Base-by-base conservation (phyloP, 2,329 filamentous ascomycete species). In the Colletotrichum salicis region DNA sequence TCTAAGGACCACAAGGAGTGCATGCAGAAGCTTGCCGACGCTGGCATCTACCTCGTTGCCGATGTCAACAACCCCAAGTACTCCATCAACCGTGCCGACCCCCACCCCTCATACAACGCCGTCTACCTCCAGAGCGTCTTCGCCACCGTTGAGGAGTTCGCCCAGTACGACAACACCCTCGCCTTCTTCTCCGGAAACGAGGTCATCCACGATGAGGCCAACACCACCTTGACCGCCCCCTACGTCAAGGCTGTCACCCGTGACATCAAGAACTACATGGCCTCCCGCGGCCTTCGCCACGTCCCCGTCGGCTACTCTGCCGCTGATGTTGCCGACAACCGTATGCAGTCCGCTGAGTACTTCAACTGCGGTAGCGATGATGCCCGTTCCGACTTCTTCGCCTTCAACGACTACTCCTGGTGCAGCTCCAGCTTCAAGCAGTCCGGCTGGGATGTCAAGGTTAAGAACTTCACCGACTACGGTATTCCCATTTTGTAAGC, bases 331-430 rank as follows among this genome's bases (percentile, higher is more conserved):
- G 88, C 93, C 72, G 88, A 90, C 78, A 97, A 97, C 87, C 93
- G 95, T 77, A 90, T 93, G 84, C 90, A 97, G 85, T 94, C 94
- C 81, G 95, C 95, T 59, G 79, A 91, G 65, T 98, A 97, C 88
- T 94, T 98, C 91, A 97, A 97, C 89, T 98, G 95, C 80, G 95
- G 95, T 73, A 86, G 89, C 66, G 93, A 96, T 60, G 92, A 95
- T 75, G 90, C 92, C 84, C 92, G 95, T 76, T 94, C 92, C 77
- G 95, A 97, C 83, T 96, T 96, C 85, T 96, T 95, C 78, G 93
- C 92, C 72, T 95, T 95, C 84, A 96, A 96, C 84, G 94, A 96
- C 84, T 96, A 96, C 85, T 95, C 93, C 2, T 96, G 92, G 92
- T 96, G 94, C 82, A 91, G 92, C 74, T 91, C 91, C 58, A 86